Evolutionary conservation across 805 yeast genomes (phyloP).

Genomic region (Yarrowia alimentaria): DNA sequence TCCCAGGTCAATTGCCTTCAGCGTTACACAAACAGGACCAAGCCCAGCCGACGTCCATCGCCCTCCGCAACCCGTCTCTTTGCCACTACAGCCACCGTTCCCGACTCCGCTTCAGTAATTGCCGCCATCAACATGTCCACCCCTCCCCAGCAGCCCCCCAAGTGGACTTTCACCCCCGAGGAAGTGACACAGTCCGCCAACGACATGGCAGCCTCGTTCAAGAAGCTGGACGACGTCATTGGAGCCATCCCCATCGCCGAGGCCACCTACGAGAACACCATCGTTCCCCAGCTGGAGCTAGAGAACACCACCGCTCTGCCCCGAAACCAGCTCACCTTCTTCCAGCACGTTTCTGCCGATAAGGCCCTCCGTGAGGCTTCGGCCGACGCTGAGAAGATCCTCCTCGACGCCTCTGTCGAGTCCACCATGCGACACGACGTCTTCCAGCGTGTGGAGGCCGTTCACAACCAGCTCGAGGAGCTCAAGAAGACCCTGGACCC

Average conservation of each 20-base stretch:
- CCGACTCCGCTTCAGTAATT: constrained; percentile 9
- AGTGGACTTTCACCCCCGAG: constrained; percentile 22
- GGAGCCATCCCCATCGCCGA: constrained; percentile 44
- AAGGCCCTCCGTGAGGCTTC: constrained; percentile 72
- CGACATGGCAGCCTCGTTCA: constrained; percentile 29
- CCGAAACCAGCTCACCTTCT: constrained; percentile 58
- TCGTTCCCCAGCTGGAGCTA: constrained; percentile 51
- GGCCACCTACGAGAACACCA: constrained; percentile 57
- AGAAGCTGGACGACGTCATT: constrained; percentile 51
- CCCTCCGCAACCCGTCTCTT: not conserved
- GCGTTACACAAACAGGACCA: not conserved
- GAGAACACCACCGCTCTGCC: constrained; percentile 51
- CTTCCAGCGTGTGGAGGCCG: constrained; percentile 55
- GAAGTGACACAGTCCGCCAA: constrained; percentile 11
- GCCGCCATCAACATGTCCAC: constrained; percentile 16
- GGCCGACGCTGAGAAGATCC: constrained; percentile 55
- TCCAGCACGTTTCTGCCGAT: constrained; percentile 66
- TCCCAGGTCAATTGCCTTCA: constrained; percentile 6
- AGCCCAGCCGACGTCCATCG: not conserved
- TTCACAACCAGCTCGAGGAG: constrained; percentile 42
- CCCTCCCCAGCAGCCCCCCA: constrained; percentile 28
- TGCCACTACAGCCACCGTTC: constrained; percentile 5
- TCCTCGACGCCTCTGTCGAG: constrained; percentile 61
- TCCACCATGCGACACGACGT: constrained; percentile 65
- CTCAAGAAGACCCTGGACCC: constrained; percentile 42